A percentile compares a stretch with the other conserved stretches of the same genome.
Evolutionary conservation across 495 filamentous ascomycete species (phyloP).

Genomic region (Clohesyomyces aquaticus): DNA sequence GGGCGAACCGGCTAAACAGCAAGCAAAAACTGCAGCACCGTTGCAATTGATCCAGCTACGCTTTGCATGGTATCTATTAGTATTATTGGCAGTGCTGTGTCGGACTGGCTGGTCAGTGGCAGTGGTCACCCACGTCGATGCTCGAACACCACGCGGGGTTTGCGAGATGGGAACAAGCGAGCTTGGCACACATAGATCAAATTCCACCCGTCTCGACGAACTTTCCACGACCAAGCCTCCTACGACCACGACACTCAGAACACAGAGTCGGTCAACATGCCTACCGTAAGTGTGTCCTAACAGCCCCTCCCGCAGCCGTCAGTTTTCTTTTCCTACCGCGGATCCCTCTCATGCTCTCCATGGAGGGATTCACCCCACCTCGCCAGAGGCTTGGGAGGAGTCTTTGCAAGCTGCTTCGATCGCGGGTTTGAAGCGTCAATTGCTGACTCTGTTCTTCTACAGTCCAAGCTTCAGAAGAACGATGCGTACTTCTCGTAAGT

Average conservation of each 20-base stretch:
- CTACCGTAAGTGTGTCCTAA: slow-evolving; percentile 48
- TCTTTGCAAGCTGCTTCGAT: slow-evolving; percentile 98
- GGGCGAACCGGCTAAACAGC: too few species aligned
- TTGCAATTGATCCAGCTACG: too few species aligned
- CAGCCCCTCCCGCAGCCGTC: background rate
- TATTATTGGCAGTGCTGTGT: background rate
- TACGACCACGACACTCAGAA: slow-evolving; percentile 19
- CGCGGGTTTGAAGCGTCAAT: slow-evolving; percentile 90
- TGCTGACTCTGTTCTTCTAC: slow-evolving; percentile 80
- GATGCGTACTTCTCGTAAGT: slow-evolving; percentile 95
- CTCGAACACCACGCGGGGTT: background rate
- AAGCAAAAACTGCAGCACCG: too few species aligned
- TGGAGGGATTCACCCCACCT: slow-evolving; percentile 13
- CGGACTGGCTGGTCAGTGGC: background rate
- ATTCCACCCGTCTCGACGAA: slow-evolving; percentile 4
- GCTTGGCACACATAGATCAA: slow-evolving; percentile 14
- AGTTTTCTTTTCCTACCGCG: background rate
- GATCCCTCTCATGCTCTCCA: slow-evolving; percentile 20
- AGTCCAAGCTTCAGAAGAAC: slow-evolving; percentile 97
- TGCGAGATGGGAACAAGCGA: slow-evolving; percentile 3
- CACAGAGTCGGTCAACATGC: slow-evolving; percentile 45
- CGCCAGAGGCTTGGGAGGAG: slow-evolving; percentile 53
- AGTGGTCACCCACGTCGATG: slow-evolving; percentile 8
- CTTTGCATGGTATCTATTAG: background rate
- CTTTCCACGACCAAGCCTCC: slow-evolving; percentile 15